phyloP scores from a whole-genome alignment of 163 green algal genomes.

The Trebouxia gelatinosa region DNA sequence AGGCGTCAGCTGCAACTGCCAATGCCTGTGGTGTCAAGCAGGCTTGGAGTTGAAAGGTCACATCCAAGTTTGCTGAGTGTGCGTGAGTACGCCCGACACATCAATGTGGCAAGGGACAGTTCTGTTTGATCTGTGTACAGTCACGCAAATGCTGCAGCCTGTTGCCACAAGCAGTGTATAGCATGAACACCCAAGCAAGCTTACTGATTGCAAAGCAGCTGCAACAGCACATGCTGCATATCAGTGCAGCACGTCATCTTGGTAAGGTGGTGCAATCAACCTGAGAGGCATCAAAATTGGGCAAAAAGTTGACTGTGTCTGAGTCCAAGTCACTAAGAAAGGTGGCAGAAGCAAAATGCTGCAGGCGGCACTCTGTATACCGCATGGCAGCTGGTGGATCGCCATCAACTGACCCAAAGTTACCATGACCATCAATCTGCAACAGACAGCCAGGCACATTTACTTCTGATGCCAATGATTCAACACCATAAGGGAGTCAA shows the following conservation, averaged over 20 bases:
- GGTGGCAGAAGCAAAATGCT: conserved; percentile 52
- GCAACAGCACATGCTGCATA: not conserved
- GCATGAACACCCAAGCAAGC: not conserved
- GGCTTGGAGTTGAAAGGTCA: too few species aligned
- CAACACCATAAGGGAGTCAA: too few species aligned
- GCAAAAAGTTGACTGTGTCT: conserved; percentile 82
- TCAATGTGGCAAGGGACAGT: too few species aligned
- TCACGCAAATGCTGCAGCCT: too few species aligned
- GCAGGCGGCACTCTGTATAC: conserved; percentile 71
- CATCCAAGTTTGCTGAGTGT: too few species aligned
- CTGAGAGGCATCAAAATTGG: conserved; percentile 89
- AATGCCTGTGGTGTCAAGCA: too few species aligned
- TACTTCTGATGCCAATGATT: too few species aligned
- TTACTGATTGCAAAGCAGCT: conserved; percentile 11
- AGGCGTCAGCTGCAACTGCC: too few species aligned
- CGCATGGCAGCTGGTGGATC: conserved; percentile 94
- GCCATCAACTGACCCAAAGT: conserved; percentile 95
- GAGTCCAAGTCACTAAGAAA: conserved; percentile 84
- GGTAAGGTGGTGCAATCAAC: conserved; percentile 30
- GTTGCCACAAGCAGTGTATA: too few species aligned
- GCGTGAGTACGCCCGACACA: too few species aligned
- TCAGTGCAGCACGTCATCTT: not conserved
- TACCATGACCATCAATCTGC: conserved; percentile 93
- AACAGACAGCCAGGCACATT: too few species aligned
- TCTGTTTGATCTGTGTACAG: too few species aligned